phyloP scores from a whole-genome alignment of 805 yeast species.

The Citeromyces matritensis region DNA sequence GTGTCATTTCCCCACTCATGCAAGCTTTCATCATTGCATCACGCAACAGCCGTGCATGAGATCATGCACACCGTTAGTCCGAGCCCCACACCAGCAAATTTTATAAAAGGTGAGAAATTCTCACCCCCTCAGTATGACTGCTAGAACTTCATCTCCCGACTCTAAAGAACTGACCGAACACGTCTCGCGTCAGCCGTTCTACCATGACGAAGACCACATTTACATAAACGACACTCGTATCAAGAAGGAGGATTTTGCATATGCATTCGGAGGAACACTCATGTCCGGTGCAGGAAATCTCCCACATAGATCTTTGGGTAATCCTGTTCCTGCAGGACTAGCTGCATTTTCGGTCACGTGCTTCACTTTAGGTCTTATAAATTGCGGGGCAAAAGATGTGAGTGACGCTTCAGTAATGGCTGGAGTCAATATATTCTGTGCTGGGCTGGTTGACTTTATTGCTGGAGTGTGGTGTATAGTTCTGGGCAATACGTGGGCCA shows the following conservation, averaged over 20 bases:
- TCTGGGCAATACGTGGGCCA: constrained; percentile 40
- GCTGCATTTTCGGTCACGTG: constrained; percentile 31
- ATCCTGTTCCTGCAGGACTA: constrained; percentile 41
- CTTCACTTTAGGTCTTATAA: constrained; percentile 28
- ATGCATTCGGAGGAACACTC: constrained; percentile 49
- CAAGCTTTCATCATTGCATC: too few species aligned
- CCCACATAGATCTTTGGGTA: constrained; percentile 20
- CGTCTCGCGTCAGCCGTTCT: constrained; percentile 8
- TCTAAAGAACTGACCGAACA: background rate
- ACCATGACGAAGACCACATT: constrained; percentile 24
- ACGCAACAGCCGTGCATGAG: too few species aligned
- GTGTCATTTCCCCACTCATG: too few species aligned
- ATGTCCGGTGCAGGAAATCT: constrained; percentile 21
- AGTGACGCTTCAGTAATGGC: constrained; percentile 23
- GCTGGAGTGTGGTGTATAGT: constrained; percentile 36
- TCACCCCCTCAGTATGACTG: background rate
- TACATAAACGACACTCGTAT: constrained; percentile 25
- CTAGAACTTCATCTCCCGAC: background rate
- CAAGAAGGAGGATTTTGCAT: constrained; percentile 37
- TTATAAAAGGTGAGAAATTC: background rate
- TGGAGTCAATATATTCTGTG: constrained; percentile 29
- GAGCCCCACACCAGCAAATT: background rate
- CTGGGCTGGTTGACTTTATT: constrained; percentile 32
- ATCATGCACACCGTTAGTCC: too few species aligned
- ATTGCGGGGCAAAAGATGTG: constrained; percentile 31